phyloP scores from a whole-genome alignment of 768 basidiomycete genomes.

The Filobasidium floriforme region DNA sequence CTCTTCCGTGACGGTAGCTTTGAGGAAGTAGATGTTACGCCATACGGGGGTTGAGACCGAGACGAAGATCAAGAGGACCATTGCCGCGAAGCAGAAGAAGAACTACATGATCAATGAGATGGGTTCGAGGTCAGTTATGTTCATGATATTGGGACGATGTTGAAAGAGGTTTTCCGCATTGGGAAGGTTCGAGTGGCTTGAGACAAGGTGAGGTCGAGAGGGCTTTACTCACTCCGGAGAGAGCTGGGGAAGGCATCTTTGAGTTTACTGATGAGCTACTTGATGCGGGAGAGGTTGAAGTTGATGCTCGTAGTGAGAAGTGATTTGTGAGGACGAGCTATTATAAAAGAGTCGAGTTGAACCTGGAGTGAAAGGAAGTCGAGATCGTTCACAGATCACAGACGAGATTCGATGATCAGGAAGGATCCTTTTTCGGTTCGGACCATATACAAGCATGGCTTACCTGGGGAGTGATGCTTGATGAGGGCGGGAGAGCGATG shows the following conservation, averaged over 20 bases:
- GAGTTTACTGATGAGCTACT: neutral
- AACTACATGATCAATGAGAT: constrained; percentile 34
- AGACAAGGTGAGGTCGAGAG: constrained; percentile 2
- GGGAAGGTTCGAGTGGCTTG: neutral
- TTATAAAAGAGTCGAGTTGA: too few relatives aligned
- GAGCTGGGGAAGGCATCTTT: constrained; percentile 8
- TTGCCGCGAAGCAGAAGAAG: constrained; percentile 64
- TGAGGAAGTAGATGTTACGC: constrained; percentile 62
- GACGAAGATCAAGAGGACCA: constrained; percentile 52
- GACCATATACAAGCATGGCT: too few relatives aligned
- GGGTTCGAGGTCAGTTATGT: neutral
- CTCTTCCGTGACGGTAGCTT: constrained; percentile 48
- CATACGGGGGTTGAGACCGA: constrained; percentile 70
- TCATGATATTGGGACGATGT: neutral
- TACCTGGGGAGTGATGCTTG: too few relatives aligned
- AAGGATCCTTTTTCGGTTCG: too few relatives aligned
- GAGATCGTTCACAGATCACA: too few relatives aligned
- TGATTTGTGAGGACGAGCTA: neutral
- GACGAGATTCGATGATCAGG: too few relatives aligned
- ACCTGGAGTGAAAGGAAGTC: too few relatives aligned
- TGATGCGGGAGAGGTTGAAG: neutral
- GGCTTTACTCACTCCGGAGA: constrained; percentile 5
- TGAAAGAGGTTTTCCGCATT: neutral
- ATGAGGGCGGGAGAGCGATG: too few relatives aligned
- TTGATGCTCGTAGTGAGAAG: constrained; percentile 5